phyloP scores from a whole-genome alignment of 2,329 filamentous ascomycete genomes.

The Coccinonectria pachysandricola region DNA sequence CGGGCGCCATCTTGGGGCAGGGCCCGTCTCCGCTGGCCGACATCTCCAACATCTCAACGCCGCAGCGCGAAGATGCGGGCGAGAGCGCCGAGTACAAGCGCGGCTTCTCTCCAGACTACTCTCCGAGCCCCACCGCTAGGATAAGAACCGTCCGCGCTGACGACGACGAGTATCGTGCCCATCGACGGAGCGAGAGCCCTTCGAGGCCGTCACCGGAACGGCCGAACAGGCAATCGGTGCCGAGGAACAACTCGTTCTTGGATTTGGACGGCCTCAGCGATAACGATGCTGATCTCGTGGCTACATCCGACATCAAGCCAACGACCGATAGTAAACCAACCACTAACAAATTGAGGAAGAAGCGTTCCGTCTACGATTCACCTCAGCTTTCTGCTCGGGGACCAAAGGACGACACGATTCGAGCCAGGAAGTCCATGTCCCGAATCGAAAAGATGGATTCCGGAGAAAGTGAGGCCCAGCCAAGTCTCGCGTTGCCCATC shows the following conservation, averaged over 20 bases:
- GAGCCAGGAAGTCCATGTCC: slow-evolving; percentile 16
- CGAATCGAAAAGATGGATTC: slow-evolving; percentile 19
- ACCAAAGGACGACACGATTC: slow-evolving; percentile 19
- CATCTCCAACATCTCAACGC: slow-evolving; percentile 16
- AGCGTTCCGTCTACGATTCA: slow-evolving; percentile 5
- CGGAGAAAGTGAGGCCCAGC: slow-evolving; percentile 24
- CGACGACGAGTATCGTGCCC: slow-evolving; percentile 20
- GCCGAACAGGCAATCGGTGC: slow-evolving; percentile 18
- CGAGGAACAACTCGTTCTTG: slow-evolving; percentile 38
- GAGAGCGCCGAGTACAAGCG: slow-evolving; percentile 31
- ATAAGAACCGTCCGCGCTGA: slow-evolving; percentile 52
- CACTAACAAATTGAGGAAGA: slow-evolving; percentile 5
- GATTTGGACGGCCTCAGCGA: slow-evolving; percentile 39
- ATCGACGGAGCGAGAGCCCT: slow-evolving; percentile 22
- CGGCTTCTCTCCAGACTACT: slow-evolving; percentile 67
- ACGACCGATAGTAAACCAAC: slow-evolving; percentile 5
- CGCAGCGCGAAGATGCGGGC: slow-evolving; percentile 3
- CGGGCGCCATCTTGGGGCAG: slow-evolving; percentile 17
- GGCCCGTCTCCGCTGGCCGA: slow-evolving; percentile 16
- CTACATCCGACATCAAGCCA: slow-evolving; percentile 7
- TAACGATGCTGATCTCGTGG: slow-evolving; percentile 28
- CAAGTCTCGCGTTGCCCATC: slow-evolving; percentile 33
- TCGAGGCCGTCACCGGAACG: slow-evolving; percentile 24
- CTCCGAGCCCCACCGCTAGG: slow-evolving; percentile 60
- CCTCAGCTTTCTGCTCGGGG: slow-evolving; percentile 1